phyloP scores from a whole-genome alignment of 768 basidiomycete genomes.

The Lyophyllum semitale region DNA sequence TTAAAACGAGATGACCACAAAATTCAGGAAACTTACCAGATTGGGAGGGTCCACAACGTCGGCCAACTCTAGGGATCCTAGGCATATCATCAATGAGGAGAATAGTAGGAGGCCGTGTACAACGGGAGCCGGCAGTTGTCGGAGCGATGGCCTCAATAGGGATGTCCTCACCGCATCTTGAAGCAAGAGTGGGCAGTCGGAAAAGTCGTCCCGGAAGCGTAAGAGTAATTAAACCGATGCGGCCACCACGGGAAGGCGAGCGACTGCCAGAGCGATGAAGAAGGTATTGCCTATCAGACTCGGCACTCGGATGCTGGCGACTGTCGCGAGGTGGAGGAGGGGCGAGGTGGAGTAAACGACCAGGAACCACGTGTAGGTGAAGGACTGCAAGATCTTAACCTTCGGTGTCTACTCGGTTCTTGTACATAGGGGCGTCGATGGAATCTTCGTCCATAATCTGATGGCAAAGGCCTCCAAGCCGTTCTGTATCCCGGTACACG shows the following conservation, averaged over 20 bases:
- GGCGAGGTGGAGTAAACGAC: slow-evolving; percentile 4
- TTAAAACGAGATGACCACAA: neutral
- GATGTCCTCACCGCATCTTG: neutral
- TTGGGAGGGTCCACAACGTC: neutral
- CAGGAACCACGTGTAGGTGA: neutral
- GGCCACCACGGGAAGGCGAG: neutral
- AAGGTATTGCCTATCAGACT: neutral
- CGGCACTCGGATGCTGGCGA: slow-evolving; percentile 3
- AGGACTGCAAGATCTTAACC: neutral
- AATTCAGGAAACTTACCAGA: slow-evolving; percentile 9
- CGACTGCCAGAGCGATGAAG: neutral
- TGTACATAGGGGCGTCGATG: neutral
- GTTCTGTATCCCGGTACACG: neutral
- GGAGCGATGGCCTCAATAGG: slow-evolving; percentile 18
- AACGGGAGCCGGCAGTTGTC: slow-evolving; percentile 8
- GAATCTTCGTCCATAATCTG: neutral
- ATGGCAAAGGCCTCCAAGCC: slow-evolving; percentile 7
- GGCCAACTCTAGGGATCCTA: slow-evolving; percentile 2
- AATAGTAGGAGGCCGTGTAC: slow-evolving; percentile 13
- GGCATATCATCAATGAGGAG: slow-evolving; percentile 10
- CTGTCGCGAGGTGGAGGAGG: neutral
- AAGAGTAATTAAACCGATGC: neutral
- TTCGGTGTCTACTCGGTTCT: neutral
- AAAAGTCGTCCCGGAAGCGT: neutral
- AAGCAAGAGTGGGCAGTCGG: neutral